phyloP scores from a whole-genome alignment of 2,329 filamentous ascomycete genomes.

The Beauveria brongniartii region DNA sequence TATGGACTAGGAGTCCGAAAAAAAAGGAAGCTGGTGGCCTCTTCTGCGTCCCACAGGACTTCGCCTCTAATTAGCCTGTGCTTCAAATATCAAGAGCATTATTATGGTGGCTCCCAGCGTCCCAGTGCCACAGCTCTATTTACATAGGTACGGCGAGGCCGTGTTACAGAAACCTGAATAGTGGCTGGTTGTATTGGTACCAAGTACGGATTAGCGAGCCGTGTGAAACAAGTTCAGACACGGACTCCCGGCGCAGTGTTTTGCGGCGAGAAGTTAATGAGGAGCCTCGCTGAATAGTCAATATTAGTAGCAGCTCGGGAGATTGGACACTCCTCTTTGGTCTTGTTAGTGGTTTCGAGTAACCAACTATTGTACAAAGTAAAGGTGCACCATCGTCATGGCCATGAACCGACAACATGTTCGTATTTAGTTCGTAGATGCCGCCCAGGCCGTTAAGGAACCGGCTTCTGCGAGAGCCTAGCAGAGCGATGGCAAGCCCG shows the following conservation, averaged over 20 bases:
- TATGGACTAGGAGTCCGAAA: not conserved
- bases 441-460: too few species aligned
- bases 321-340: not conserved
- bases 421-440: not conserved
- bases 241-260: not conserved
- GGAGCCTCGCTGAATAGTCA: too few species aligned
- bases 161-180: not conserved
- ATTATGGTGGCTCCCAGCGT: not conserved
- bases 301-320: not conserved
- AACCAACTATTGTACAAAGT: not conserved
- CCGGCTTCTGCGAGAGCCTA: not conserved
- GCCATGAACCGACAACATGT: not conserved
- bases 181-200: not conserved
- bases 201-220: not conserved
- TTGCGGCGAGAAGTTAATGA: not conserved
- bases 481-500: not conserved
- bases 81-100: not conserved
- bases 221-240: conserved; percentile 4
- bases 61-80: not conserved
- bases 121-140: not conserved
- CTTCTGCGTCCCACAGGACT: not conserved
- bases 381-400: not conserved
- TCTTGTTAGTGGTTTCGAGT: not conserved
- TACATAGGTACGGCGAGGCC: not conserved
- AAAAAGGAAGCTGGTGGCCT: conserved; percentile 2